A percentile compares a stretch with the other conserved stretches of the same genome.
Evolutionary conservation across 371 early-diverging fungal genomes (phyloP).

Genomic region (Choanephora cucurbitarum): DNA sequence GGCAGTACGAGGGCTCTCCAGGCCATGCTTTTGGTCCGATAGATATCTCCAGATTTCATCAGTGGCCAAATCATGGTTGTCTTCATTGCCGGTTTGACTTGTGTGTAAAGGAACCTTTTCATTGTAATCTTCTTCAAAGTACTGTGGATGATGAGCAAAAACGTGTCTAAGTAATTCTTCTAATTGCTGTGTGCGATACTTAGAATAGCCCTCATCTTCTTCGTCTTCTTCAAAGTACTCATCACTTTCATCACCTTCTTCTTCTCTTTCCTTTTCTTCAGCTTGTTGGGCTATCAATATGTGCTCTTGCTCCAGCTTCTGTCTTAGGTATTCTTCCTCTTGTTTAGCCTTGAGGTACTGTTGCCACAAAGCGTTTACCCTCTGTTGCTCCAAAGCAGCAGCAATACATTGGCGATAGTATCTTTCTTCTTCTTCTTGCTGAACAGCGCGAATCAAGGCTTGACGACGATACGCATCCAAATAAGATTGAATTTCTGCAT

Average conservation of each 20-base stretch:
- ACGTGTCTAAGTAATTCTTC: conserved; percentile 15
- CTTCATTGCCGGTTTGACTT: background rate
- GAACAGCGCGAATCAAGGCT: conserved; percentile 21
- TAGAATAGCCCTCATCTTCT: conserved; percentile 10
- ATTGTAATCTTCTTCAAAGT: background rate
- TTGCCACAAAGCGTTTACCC: conserved; percentile 13
- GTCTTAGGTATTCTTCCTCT: conserved; percentile 3
- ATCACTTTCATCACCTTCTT: background rate
- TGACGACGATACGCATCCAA: conserved; percentile 27
- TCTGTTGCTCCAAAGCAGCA: conserved; percentile 25
- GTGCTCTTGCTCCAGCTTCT: conserved; percentile 1
- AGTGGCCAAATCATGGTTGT: conserved; percentile 6
- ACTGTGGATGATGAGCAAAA: conserved; percentile 9
- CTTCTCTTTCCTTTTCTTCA: background rate
- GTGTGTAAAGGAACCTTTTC: background rate
- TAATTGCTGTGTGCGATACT: conserved; percentile 21
- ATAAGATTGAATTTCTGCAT: conserved; percentile 23
- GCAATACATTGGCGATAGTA: conserved; percentile 35
- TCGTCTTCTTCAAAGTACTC: no score
- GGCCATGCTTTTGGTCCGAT: conserved; percentile 11
- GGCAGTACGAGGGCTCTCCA: conserved; percentile 11
- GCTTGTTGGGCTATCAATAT: background rate
- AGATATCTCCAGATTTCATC: conserved; percentile 22
- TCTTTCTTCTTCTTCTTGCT: conserved; percentile 27
- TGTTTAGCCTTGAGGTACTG: conserved; percentile 10